Percentiles rank a stretch among this genome's conserved stretches.
Conservation (phyloP, 495 filamentous ascomycete species). For the Xylaria acuta region DNA sequence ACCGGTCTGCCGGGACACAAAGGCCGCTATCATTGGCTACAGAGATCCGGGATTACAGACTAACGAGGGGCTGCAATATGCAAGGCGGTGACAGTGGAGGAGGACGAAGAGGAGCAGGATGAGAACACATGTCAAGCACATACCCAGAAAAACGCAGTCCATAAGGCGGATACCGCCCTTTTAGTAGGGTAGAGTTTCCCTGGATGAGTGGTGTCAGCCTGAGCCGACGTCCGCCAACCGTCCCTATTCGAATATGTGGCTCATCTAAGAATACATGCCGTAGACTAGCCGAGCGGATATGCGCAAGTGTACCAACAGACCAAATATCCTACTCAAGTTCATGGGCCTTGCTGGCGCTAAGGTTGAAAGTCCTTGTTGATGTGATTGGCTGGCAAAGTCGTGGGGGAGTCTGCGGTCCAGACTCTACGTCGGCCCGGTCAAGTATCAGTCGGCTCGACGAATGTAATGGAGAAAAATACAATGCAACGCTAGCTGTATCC, state of each 20-base stretch:
- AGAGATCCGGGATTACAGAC: constrained; percentile 2
- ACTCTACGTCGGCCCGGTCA: constrained; percentile 6
- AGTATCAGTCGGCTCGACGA: background rate
- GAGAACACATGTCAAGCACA: background rate
- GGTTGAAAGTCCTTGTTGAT: background rate
- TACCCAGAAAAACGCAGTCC: background rate
- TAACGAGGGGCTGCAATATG: constrained; percentile 24
- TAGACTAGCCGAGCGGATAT: constrained; percentile 11
- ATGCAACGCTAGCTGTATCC: background rate
- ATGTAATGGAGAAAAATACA: background rate
- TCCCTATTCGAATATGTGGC: background rate
- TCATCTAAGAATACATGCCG: background rate
- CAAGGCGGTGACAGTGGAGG: constrained; percentile 16
- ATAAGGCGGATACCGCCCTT: background rate
- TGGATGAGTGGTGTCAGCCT: background rate
- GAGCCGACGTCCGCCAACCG: background rate
- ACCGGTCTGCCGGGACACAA: constrained; percentile 12
- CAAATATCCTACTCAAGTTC: background rate
- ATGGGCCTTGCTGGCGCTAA: constrained; percentile 5
- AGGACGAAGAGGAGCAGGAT: background rate
- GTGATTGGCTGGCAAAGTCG: constrained; percentile 7
- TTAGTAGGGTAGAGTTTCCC: background rate
- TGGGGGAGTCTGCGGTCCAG: constrained; percentile 6
- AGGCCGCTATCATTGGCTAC: constrained; percentile 20
- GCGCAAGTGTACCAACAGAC: constrained; percentile 13